These are phyloP conservation scores for Apostasia shenzhenica DNA, from an alignment of 106 monocot genomes.

Conservation along the genomic window DNA sequence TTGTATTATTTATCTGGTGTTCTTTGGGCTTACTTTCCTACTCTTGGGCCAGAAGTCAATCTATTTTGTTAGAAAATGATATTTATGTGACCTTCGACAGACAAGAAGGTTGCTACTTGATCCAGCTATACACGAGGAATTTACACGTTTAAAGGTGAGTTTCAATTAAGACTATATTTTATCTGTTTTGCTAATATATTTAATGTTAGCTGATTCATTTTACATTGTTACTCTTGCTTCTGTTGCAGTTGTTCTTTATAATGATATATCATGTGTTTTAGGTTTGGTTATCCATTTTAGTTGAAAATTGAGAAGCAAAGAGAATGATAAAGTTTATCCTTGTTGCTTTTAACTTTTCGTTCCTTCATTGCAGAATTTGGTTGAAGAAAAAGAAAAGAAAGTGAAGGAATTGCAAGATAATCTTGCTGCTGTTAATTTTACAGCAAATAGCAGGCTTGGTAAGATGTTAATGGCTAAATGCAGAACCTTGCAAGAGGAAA, in stretches of 20 bases:
- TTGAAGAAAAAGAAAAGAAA: conserved; percentile 75
- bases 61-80: conserved; percentile 3
- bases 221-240: neutral
- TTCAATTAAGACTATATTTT: neutral
- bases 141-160: conserved; percentile 90
- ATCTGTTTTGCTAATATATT: neutral
- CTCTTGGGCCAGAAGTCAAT: neutral
- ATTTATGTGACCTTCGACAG: conserved; percentile 24
- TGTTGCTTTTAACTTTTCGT: neutral
- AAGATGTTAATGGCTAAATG: conserved; percentile 98
- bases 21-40: neutral
- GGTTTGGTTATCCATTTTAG: neutral
- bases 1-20: neutral
- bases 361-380: conserved; percentile 50
- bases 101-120: conserved; percentile 89
- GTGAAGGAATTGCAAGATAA: conserved; percentile 96
- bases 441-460: conserved; percentile 73
- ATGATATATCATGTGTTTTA: neutral
- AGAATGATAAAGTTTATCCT: neutral
- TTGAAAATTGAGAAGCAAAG: neutral
- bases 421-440: conserved; percentile 89
- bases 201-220: neutral
- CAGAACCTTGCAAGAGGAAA: conserved; percentile 88
- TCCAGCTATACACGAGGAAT: conserved; percentile 98
- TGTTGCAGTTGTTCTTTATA: neutral